Conservation (phyloP, 345 rosid species). For the Populus deltoides region DNA sequence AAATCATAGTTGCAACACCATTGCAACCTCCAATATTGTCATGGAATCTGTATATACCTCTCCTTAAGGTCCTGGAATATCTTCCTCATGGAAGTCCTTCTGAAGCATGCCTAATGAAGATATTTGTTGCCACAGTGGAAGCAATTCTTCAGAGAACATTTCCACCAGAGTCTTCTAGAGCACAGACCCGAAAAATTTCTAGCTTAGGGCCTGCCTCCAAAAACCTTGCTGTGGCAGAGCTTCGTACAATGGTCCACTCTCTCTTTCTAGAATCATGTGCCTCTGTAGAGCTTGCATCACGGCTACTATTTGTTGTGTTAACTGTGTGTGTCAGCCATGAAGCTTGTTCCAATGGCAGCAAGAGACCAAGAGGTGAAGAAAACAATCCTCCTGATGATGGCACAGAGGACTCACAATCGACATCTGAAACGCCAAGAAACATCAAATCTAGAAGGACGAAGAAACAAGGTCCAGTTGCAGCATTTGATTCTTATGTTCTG, state of each 20-base stretch:
- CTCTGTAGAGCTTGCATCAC: slow-evolving; percentile 88
- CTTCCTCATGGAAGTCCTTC: slow-evolving; percentile 98
- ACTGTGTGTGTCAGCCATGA: slow-evolving; percentile 97
- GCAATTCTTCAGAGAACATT: slow-evolving; percentile 86
- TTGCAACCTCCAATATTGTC: slow-evolving; percentile 87
- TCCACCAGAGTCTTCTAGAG: slow-evolving; percentile 60
- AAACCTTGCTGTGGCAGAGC: slow-evolving; percentile 92
- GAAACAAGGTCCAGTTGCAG: slow-evolving; percentile 92
- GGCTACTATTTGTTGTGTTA: slow-evolving; percentile 86
- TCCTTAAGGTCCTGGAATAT: slow-evolving; percentile 93
- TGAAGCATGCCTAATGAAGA: slow-evolving; percentile 96
- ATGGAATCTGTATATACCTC: slow-evolving; percentile 95
- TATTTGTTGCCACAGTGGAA: slow-evolving; percentile 94
- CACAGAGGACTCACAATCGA: slow-evolving; percentile 35
- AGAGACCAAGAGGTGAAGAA: slow-evolving; percentile 63
- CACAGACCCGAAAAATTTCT: slow-evolving; percentile 46
- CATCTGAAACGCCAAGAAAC: slow-evolving; percentile 38
- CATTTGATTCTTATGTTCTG: slow-evolving; percentile 92
- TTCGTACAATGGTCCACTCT: slow-evolving; percentile 95
- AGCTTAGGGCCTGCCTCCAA: slow-evolving; percentile 65
- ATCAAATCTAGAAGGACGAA: slow-evolving; percentile 48
- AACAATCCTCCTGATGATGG: slow-evolving; percentile 35
- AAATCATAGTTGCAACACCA: slow-evolving; percentile 87
- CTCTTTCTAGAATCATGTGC: slow-evolving; percentile 90
- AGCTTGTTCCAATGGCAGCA: slow-evolving; percentile 76